Evolutionary conservation across 495 filamentous ascomycete genomes (phyloP), one percentile per base, ranked within the genome.

Genomic region (Copromyces sp.): DNA sequence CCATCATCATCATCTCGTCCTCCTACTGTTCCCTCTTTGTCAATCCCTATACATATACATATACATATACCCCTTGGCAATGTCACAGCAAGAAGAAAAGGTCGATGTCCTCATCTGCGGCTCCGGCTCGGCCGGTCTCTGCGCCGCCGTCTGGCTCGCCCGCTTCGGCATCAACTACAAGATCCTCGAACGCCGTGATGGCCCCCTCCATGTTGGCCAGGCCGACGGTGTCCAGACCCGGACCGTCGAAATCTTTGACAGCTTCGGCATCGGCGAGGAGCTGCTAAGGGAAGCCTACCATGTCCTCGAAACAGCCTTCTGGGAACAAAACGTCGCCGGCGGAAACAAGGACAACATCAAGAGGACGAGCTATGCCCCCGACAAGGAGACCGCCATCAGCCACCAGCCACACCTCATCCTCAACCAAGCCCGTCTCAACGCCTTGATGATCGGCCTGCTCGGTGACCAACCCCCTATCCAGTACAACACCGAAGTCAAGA

Each of bases 151-250:
- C 39, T 92, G 89, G 87, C 88, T 93, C 39, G 82, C 91, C 16
- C 85, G 85, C 9, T 87, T 85, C 76, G 85, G 86, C 44, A 82
- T 92, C 73, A 81, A 79, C 68, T 91, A 85, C 82, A 88, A 84
- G 73, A 86, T 94, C 72, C 80, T 93, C 11, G 91, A 94, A 74
- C 83, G 84, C 0, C 87, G 89, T 4, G 74, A 79, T 9, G 90
- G 89, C 0, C 89, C 88, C 2, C 84, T 94, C 72, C 74, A 84
- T 69, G 84, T 87, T 42, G 93, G 93, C n/a, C 91, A 94, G 77
- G 93, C 93, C 1, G 93, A 95, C 70, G 93, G 93, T 0, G 86
- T 94, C 12, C 93, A 95, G 80, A 90, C 89, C 72, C 90, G 93
- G 2, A 93, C 92, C 1, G 87, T 94, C 11, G 93, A 95, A 77